Evolutionary conservation across 2,329 filamentous ascomycete genomes (phyloP), one percentile per base, ranked within the genome.

Genomic region (Trichoderma semiorbis): DNA sequence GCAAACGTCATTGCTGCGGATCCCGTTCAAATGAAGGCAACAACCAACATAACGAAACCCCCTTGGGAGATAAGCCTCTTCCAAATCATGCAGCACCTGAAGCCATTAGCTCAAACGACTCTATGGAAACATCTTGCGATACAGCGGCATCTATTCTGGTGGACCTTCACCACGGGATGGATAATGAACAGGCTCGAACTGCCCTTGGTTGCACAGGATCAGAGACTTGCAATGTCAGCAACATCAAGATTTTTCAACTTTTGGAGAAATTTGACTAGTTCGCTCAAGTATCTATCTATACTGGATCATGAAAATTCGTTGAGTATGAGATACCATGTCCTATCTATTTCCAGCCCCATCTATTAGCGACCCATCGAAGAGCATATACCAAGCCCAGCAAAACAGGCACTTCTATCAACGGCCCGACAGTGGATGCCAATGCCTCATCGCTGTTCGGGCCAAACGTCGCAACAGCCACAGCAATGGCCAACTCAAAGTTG

Each of bases 401-500:
- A 1, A 97, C 93, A 0, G 94, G 94, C 4, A 97, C 94, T 78
- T 97, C 94, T 67, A 97, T 92, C 75, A 97, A 81, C 3, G 94
- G 94, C 0, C 94, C 93, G 0, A 97, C 93, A 0, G 94, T 97
- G 8, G 92, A 86, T 1, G 94, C 93, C 58, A 97, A 83, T 0
- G 94, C 94, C 81, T 97, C 90, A 64, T 94, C 90, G 76, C 92
- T 95, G 53, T 92, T 83, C 0, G 91, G 86, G 0, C 94, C 94
- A 81, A 92, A 97, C 0, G 91, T 91, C 0, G 94, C 92, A 3
- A 97, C 90, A 0, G 93, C 93, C 0, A 97, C 94, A 0, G 94
- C 94, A 81, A 97, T 97, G 0, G 94, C 93, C 28, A 97, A 83
- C 83, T 97, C 94, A 77, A 97, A 97, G 79, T 97, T 97, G 78